phyloP scores from a whole-genome alignment of 495 filamentous ascomycete genomes.

The Penicillium herquei region DNA sequence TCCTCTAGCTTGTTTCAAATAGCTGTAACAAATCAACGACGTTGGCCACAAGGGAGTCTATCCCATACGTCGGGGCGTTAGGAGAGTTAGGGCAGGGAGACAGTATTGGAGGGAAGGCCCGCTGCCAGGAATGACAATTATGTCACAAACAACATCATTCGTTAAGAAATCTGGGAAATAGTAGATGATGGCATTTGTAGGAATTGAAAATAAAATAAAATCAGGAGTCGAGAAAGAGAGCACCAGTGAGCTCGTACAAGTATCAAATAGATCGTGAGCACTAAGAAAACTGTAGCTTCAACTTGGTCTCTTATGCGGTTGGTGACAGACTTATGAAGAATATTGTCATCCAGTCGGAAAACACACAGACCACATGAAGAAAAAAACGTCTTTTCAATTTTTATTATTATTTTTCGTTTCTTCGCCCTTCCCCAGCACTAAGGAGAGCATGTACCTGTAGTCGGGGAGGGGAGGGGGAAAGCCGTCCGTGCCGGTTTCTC shows the following conservation, averaged over 20 bases:
- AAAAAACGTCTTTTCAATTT: not conserved
- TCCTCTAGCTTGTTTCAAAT: not conserved
- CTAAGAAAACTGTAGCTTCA: constrained; percentile 1
- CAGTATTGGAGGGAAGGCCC: constrained; percentile 9
- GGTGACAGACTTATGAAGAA: constrained; percentile 15
- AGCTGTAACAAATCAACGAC: not conserved
- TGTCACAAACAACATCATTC: constrained; percentile 17
- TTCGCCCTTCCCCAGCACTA: not conserved
- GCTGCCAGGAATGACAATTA: constrained; percentile 22
- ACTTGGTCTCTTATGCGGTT: constrained; percentile 12
- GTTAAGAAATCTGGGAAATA: not conserved
- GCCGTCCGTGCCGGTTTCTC: constrained; percentile 9
- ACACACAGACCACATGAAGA: constrained; percentile 22
- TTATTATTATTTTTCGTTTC: not conserved
- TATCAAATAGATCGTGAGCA: constrained; percentile 16
- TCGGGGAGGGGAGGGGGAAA: constrained; percentile 4
- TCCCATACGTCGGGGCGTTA: not conserved
- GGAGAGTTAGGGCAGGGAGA: not conserved
- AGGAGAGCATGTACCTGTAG: constrained; percentile 14
- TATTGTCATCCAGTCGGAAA: constrained; percentile 4
- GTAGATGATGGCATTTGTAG: not conserved
- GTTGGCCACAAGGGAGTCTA: constrained; percentile 1
- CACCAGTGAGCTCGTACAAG: constrained; percentile 1
- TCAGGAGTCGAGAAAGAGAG: not conserved
- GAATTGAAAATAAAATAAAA: not conserved